phyloP scores from a whole-genome alignment of 2,329 filamentous ascomycete species.

The Pleochaeta shiraiana region DNA sequence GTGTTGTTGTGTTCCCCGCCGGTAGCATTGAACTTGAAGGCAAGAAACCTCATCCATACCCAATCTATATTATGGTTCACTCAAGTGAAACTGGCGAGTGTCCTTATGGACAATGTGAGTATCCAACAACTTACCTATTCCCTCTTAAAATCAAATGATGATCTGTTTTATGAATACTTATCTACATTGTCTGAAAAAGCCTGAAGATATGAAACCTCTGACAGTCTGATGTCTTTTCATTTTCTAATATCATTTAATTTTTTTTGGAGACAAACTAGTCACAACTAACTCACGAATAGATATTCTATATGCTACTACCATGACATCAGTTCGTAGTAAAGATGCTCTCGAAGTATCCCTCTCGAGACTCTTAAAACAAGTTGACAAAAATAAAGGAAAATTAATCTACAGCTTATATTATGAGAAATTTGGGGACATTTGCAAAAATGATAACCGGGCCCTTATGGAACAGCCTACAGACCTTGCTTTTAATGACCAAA shows the following conservation, averaged over 20 bases:
- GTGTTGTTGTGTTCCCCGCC: constrained; percentile 43
- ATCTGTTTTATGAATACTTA: constrained; percentile 78
- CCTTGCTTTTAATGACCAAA: constrained; percentile 51
- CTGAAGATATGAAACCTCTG: constrained; percentile 78
- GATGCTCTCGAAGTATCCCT: constrained; percentile 20
- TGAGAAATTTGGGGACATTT: constrained; percentile 19
- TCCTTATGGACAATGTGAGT: constrained; percentile 76
- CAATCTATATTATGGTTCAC: constrained; percentile 45
- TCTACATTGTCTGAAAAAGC: constrained; percentile 99
- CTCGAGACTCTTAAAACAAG: constrained; percentile 21
- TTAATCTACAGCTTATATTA: constrained; percentile 33
- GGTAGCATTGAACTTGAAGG: constrained; percentile 23
- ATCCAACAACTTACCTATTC: constrained; percentile 6
- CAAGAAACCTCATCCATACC: constrained; percentile 20
- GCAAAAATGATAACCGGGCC: constrained; percentile 16
- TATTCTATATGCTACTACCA: constrained; percentile 17
- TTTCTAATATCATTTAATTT: constrained; percentile 5
- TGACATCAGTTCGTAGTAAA: constrained; percentile 10
- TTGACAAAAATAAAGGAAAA: constrained; percentile 15
- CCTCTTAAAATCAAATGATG: constrained; percentile 48
- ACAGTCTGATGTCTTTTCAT: constrained; percentile 53
- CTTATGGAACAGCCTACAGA: constrained; percentile 27
- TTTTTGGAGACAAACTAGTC: too few species aligned
- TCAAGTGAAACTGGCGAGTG: constrained; percentile 89
- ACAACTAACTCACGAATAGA: constrained; percentile 16